Percentiles rank a stretch among this genome's conserved stretches.
phyloP scores from a whole-genome alignment of 495 filamentous ascomycete genomes.

The Podospora sp. region DNA sequence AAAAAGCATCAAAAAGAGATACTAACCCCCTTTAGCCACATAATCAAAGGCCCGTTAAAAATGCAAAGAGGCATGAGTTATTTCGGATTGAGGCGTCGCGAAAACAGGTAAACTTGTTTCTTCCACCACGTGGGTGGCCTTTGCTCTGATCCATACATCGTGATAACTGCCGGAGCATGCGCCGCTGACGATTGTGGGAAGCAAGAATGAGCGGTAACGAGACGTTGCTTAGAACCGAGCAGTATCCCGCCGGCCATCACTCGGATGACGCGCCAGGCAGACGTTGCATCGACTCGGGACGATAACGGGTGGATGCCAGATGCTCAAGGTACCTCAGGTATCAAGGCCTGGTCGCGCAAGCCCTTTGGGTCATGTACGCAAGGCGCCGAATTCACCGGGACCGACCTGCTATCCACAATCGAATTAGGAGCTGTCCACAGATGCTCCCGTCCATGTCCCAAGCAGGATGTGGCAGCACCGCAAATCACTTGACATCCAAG shows the following conservation, averaged over 20 bases:
- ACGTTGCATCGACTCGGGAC: neutral
- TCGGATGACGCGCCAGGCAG: neutral
- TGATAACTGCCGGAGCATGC: neutral
- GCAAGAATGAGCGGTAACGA: neutral
- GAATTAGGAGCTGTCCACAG: neutral
- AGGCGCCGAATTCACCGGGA: neutral
- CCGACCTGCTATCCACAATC: neutral
- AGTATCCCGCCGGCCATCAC: too few species aligned
- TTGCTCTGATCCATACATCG: neutral
- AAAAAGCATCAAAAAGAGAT: too few species aligned
- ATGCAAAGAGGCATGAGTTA: too few species aligned
- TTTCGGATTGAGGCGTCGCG: too few species aligned
- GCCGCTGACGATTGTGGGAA: neutral
- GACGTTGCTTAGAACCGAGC: neutral
- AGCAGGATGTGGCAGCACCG: neutral
- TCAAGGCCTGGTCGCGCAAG: neutral
- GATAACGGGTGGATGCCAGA: neutral
- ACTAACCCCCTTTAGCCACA: too few species aligned
- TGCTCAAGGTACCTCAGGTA: neutral
- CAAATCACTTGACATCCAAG: neutral
- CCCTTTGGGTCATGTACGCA: neutral
- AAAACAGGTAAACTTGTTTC: too few species aligned
- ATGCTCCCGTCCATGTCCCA: neutral
- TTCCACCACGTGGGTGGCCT: neutral
- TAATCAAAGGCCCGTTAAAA: too few species aligned